Conservation (phyloP, 2,329 filamentous ascomycete genomes). For the Trichoderma sp. region DNA sequence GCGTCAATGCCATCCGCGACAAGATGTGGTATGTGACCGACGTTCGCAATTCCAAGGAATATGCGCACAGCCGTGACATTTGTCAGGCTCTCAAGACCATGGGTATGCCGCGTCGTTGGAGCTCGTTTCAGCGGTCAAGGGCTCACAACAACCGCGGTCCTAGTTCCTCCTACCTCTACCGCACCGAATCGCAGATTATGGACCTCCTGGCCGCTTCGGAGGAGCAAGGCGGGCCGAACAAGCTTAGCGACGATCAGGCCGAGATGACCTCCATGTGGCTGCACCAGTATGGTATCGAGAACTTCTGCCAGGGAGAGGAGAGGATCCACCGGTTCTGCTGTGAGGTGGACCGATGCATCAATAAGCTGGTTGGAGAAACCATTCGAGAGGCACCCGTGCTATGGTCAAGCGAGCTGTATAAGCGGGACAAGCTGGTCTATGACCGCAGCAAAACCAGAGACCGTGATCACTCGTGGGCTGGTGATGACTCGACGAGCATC, state of each 20-base stretch:
- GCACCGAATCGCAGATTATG: slow-evolving; percentile 79
- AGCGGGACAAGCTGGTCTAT: slow-evolving; percentile 66
- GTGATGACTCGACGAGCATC: slow-evolving; percentile 52
- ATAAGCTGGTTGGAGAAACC: slow-evolving; percentile 78
- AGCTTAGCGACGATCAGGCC: slow-evolving; percentile 92
- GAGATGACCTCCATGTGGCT: slow-evolving; percentile 83
- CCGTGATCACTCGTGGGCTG: slow-evolving; percentile 44
- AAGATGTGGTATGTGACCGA: slow-evolving; percentile 99
- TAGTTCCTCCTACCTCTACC: slow-evolving; percentile 65
- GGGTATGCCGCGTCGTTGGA: slow-evolving; percentile 62
- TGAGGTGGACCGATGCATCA: slow-evolving; percentile 82
- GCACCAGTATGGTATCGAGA: slow-evolving; percentile 76
- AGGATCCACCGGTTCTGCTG: slow-evolving; percentile 90
- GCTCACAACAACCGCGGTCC: slow-evolving; percentile 47
- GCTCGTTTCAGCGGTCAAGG: slow-evolving; percentile 48
- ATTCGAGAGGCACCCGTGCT: slow-evolving; percentile 81
- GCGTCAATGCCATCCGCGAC: slow-evolving; percentile 73
- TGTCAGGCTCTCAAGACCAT: slow-evolving; percentile 87
- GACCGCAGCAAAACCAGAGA: slow-evolving; percentile 46
- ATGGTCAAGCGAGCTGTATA: slow-evolving; percentile 88
- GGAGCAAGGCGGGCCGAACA: slow-evolving; percentile 87
- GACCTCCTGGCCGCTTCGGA: slow-evolving; percentile 79
- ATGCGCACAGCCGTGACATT: slow-evolving; percentile 82
- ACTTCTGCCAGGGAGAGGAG: slow-evolving; percentile 93
- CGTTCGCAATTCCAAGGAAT: slow-evolving; percentile 83